Base-by-base conservation (phyloP, 352 stramenopile genomes). In the Plasmopara halstedii region DNA sequence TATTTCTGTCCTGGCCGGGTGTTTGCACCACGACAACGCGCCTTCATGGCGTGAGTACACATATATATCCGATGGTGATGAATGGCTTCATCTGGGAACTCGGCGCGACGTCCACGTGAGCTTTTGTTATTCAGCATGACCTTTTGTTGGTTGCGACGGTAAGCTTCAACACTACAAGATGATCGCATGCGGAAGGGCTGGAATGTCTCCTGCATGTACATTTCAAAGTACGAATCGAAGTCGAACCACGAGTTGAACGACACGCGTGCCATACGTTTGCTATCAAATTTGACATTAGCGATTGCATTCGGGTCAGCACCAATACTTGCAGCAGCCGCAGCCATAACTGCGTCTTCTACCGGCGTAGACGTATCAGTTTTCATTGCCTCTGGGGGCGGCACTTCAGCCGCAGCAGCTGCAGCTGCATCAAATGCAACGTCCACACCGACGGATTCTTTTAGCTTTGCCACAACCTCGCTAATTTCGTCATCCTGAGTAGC, bases 51-150 rank as follows among this genome's bases (percentile, higher is more conserved):
- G 60, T 90, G 79, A 35, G 79, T 90, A 62, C 79, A 90, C 79
- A 90, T 90, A 57, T 90, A 90, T 81, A 90, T 90, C 68, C 79
- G 79, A 50, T 90, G 79, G 58, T 90, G 79, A 49, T 90, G 79
- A 56, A 88, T 85, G 36, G 79, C 79, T 32, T 73, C 61, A 46
- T 90, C 79, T 4, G 79, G 79, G 26, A 90, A 90, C 54, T 90
- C 79, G 23, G 85, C 84, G 36, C 79, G 73, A 21, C 76, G 69
- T 23, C 75, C 79, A 39, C 79, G 73, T 32, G 79, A 87, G 60
- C 82, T 88, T 58, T 90, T 90, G 60, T 90, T 88, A 51, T 84
- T 90, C 37, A 87, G 76, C 79, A 88, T 90, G 37, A 88, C 76
- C 56, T 90, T 90, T 46, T 88, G 79, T 53, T 88, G 79, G 56